Evolutionary conservation across 2,329 filamentous ascomycete genomes (phyloP), one percentile per base, ranked within the genome.

Genomic region (Ascomycota sp.): DNA sequence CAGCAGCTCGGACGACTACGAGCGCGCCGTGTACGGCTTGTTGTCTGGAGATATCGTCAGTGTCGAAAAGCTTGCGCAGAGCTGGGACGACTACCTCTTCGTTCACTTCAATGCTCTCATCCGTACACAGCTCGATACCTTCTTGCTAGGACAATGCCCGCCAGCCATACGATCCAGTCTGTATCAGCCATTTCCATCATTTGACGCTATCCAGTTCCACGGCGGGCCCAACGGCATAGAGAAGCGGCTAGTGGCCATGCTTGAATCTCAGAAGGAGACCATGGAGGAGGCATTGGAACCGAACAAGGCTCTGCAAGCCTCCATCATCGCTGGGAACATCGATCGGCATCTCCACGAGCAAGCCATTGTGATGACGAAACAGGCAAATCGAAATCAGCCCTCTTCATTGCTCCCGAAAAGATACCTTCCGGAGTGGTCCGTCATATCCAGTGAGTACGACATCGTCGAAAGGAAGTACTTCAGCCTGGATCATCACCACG

Each of bases 21-120:
- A 98, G 53, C 70, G 74, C 32, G 89, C 86, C 12, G 82, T 93
- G 0, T 94, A 93, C 46, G 86, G 82, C 20, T 56, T 94, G 9
- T 62, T 98, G n/a, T 76, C 78, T 25, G 89, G 89, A 29, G 82
- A 94, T 44, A 65, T 83, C 29, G 56, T 67, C 23, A 79, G 76
- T 30, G 80, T 91, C 8, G 72, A 80, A 44, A 69, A 69, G 38
- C 71, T 86, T 24, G 83, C 80, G 46, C 63, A 67, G 30, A 71
- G 65, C 15, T 91, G 83, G 75, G 81, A 93, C 40, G 86, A 95
- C 44, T 71, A 75, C 41, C 62, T 94, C 12, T 93, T 89, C 49
- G 74, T 76, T 23, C 73, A 85, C 47, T 89, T 89, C 57, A 94
- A 91, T 44, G 74, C 79, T n/a, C 58, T 86, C 5, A 54, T 94